Evolutionary conservation across 768 basidiomycete genomes (phyloP), one percentile per base, ranked within the genome.

Genomic region (Collybia mongolica): DNA sequence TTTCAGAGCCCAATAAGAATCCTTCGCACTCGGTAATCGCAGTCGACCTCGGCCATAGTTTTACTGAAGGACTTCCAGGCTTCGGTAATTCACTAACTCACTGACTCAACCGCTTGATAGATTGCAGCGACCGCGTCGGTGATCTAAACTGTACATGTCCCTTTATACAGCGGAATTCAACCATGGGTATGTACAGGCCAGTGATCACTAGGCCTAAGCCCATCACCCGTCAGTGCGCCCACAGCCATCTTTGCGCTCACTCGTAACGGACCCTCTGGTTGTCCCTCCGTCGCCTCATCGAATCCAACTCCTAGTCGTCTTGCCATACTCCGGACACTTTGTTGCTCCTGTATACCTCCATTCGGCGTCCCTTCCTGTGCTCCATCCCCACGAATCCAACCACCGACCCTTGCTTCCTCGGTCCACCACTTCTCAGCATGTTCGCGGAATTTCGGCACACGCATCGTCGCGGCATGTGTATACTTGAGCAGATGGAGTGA

Each of bases 351-450:
- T 46, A 70, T 68, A 60, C 83, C 73, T 15, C 59, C 67, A 17
- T 43, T 45, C 12, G 12, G 6, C n/a, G 19, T 38, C 1, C 29
- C 39, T 7, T n/a, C 49, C 18, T 50, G 41, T 5, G 53, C 67
- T 45, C 72, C 71, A 60, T 85, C 76, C 22, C 61, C 68, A 20
- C 80, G 66, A 36, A 79, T 75, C 56, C 72, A 72, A 20, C 67
- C 64, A 0, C 85, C 85, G 48, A 83, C 79, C 19, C 63, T 64
- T 39, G 74, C 74, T 59, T 86, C 77, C 26, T 66, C 71, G 3
- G 68, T 66, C 87, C 87, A 89, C 76, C 82, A 87, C 44, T 65
- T 65, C 1, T 58, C 60, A 0, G 77, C 72, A n/a, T 73, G 74
- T 8, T 66, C 68, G 7, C 80, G 76, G 11, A 82, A 67, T 23